Evolutionary conservation across 148 eudicot genomes (phyloP), one percentile per base, ranked within the genome.

Genomic region (Vaccinium corymbosum): DNA sequence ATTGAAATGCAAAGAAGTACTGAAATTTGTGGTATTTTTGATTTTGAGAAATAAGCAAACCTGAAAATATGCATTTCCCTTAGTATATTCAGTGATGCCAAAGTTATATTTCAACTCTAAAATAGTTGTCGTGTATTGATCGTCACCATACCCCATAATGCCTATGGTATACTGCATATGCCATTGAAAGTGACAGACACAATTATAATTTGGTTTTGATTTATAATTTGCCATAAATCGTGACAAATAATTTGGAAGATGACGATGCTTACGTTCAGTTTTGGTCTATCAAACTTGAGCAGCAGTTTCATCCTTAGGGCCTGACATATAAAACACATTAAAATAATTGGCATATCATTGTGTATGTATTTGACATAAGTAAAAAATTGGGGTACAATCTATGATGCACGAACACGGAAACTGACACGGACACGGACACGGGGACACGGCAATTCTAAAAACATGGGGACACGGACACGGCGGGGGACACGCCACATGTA

Each of bases 21-120:
- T 29, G 29, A 82, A 42, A 46, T 11, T 64, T 8, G 52, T 17
- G 29, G 25, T 62, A 51, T 62, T 12, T 4, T 56, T 14, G 10
- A 6, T 22, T 56, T 51, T 0, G 1, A 51, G 3, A 8, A 83
- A 35, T 14, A 80, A 35, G 74, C 79, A 6, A 70, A 96, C 98
- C 94, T 96, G 98, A 9, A 93, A 95, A 91, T 96, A 96, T n/a
- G 93, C 98, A 93, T 89, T 92, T 80, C 98, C 98, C 88, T 96
- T 96, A 72, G 92, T 89, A 76, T 94, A 96, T 84, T 92, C 95
- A 1, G 94, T 90, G 22, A 94, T 95, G 73, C 93, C 98, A 76
- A 94, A 94, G 84, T 90, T 94, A 83, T 94, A 96, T 6, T 92
- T 96, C 88, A 96, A 71, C 89, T 96, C 98, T 87, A 96, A 56